Percentiles rank a stretch among this genome's conserved stretches.
These are phyloP conservation scores for Amanita thiersii DNA, from an alignment of 768 basidiomycete species.

Conservation along the genomic window DNA sequence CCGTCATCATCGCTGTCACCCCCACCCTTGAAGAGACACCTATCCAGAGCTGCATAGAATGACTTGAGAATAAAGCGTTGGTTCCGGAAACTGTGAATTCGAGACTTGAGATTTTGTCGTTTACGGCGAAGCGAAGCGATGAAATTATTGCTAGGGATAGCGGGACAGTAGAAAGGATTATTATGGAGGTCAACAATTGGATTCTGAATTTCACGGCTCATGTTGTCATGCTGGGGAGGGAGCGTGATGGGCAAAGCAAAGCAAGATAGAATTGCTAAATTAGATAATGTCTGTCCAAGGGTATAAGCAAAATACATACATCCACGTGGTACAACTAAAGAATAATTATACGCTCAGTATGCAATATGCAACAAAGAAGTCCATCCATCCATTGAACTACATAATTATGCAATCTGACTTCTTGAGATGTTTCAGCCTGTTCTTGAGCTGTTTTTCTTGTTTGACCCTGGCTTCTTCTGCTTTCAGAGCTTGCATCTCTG, in stretches of 20 bases:
- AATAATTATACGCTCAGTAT: too few relatives aligned
- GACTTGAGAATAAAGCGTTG: slow-evolving; percentile 17
- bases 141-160: slow-evolving; percentile 36
- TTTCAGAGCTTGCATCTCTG: slow-evolving; percentile 18
- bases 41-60: slow-evolving; percentile 25
- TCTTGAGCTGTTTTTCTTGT: slow-evolving; percentile 20
- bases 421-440: slow-evolving; percentile 28
- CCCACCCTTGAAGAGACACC: slow-evolving; percentile 15
- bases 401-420: slow-evolving; percentile 51
- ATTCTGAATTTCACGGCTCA: not conserved
- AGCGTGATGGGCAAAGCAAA: not conserved
- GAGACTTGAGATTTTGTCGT: slow-evolving; percentile 13
- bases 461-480: slow-evolving; percentile 18
- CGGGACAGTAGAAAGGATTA: slow-evolving; percentile 54
- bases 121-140: slow-evolving; percentile 34
- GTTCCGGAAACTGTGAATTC: slow-evolving; percentile 4
- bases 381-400: too few relatives aligned
- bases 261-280: not conserved
- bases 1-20: slow-evolving; percentile 12
- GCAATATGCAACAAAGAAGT: too few relatives aligned
- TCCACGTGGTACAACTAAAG: not conserved
- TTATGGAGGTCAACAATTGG: slow-evolving; percentile 31
- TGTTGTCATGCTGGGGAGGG: not conserved
- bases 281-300: not conserved
- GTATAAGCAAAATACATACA: slow-evolving; percentile 1